Evolutionary conservation across 345 rosid genomes (phyloP).

Genomic region (Arabidopsis suecica): DNA sequence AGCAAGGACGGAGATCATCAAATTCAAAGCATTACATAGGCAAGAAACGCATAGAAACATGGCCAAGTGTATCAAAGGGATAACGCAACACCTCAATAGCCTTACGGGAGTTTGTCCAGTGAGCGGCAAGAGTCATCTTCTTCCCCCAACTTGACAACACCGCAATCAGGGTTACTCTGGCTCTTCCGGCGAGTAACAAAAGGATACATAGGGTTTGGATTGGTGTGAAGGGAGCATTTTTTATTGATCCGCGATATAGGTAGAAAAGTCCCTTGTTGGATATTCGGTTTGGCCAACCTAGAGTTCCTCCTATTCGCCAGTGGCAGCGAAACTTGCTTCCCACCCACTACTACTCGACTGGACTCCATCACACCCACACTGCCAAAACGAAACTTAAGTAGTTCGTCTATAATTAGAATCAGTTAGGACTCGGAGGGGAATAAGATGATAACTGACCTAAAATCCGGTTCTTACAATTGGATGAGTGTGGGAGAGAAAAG

Average conservation of each 20-base stretch:
- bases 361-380: slow-evolving; percentile 44
- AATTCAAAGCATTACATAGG: slow-evolving; percentile 29
- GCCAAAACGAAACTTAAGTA: slow-evolving; percentile 1
- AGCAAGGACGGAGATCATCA: slow-evolving; percentile 25
- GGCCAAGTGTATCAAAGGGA: slow-evolving; percentile 19
- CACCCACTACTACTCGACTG: slow-evolving; percentile 50
- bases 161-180: slow-evolving; percentile 56
- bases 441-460: neutral
- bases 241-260: slow-evolving; percentile 35
- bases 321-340: slow-evolving; percentile 46
- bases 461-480: neutral
- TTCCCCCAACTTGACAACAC: slow-evolving; percentile 44
- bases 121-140: slow-evolving; percentile 40
- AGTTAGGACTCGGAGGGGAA: no score
- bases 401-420: neutral
- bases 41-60: neutral
- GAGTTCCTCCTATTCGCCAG: slow-evolving; percentile 31
- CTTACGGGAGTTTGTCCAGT: slow-evolving; percentile 55
- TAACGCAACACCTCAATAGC: slow-evolving; percentile 40
- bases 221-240: slow-evolving; percentile 31
- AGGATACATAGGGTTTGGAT: slow-evolving; percentile 41
- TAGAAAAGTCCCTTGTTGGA: slow-evolving; percentile 18
- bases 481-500: slow-evolving; percentile 1
- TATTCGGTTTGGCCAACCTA: slow-evolving; percentile 33
- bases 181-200: slow-evolving; percentile 47